phyloP scores from a whole-genome alignment of 1,284 basidiomycete genomes.

The Malassezia dermatis region DNA sequence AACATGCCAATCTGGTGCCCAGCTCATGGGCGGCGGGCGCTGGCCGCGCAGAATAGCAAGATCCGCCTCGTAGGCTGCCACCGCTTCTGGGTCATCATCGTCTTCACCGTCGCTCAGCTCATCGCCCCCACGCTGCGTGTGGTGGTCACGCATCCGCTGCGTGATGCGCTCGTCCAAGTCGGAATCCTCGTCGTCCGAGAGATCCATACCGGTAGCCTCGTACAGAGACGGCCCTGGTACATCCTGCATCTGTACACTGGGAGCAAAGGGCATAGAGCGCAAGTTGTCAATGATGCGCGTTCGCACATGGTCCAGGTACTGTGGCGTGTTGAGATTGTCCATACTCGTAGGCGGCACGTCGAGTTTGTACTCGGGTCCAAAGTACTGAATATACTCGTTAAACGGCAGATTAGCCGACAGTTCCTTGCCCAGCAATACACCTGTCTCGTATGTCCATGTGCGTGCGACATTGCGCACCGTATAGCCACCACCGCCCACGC shows the following conservation, averaged over 20 bases:
- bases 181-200: slow-evolving; percentile 45
- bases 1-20: slow-evolving; percentile 8
- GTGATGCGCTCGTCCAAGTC: slow-evolving; percentile 48
- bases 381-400: slow-evolving; percentile 96
- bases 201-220: slow-evolving; percentile 54
- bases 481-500: slow-evolving; percentile 91
- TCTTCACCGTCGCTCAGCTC: slow-evolving; percentile 37
- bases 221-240: slow-evolving; percentile 56
- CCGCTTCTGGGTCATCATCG: neutral
- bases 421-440: slow-evolving; percentile 76
- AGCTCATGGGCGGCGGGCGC: neutral
- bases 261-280: slow-evolving; percentile 65
- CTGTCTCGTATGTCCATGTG: slow-evolving; percentile 94
- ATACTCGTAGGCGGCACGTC: slow-evolving; percentile 85
- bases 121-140: slow-evolving; percentile 35
- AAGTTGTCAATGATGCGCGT: slow-evolving; percentile 67
- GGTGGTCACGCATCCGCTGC: slow-evolving; percentile 34
- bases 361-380: slow-evolving; percentile 84
- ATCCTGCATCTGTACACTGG: slow-evolving; percentile 76
- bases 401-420: slow-evolving; percentile 71
- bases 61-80: slow-evolving; percentile 10
- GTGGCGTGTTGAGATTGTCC: slow-evolving; percentile 79
- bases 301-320: slow-evolving; percentile 71
- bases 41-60: slow-evolving; percentile 9
- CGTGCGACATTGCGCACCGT: slow-evolving; percentile 83